Evolutionary conservation across 2,329 filamentous ascomycete species (phyloP).

Genomic region (Fusarium succisae): DNA sequence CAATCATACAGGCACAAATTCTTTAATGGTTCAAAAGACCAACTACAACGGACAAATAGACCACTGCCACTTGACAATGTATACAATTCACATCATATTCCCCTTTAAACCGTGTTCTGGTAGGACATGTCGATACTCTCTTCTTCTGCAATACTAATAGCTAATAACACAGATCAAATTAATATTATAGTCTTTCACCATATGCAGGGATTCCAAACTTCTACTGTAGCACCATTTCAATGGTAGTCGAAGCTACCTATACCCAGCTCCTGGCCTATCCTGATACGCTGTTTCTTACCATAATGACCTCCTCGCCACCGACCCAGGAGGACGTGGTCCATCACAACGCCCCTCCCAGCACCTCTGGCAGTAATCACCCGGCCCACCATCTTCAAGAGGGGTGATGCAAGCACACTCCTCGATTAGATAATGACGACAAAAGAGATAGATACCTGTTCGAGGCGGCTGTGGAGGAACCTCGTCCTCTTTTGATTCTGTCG

Average conservation of each 20-base stretch:
- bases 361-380: slow-evolving; percentile 36
- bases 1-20: slow-evolving; percentile 23
- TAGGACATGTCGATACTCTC: neutral
- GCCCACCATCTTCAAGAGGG: slow-evolving; percentile 3
- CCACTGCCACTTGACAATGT: slow-evolving; percentile 1
- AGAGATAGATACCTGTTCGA: slow-evolving; percentile 29
- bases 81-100: neutral
- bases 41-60: slow-evolving; percentile 19
- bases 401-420: slow-evolving; percentile 29
- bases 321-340: slow-evolving; percentile 24
- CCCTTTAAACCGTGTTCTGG: neutral
- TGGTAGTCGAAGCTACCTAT: neutral
- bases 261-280: neutral
- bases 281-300: slow-evolving; percentile 15
- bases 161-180: slow-evolving; percentile 14
- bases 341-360: slow-evolving; percentile 38
- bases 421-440: slow-evolving; percentile 33
- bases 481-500: slow-evolving; percentile 2
- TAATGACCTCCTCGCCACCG: slow-evolving; percentile 12
- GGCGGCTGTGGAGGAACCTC: slow-evolving; percentile 20
- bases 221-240: neutral
- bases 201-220: neutral
- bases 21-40: slow-evolving; percentile 14
- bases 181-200: neutral
- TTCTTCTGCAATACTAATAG: slow-evolving; percentile 1